Evolutionary conservation across 805 yeast genomes (phyloP).

Genomic region (Candida fluviatilis): DNA sequence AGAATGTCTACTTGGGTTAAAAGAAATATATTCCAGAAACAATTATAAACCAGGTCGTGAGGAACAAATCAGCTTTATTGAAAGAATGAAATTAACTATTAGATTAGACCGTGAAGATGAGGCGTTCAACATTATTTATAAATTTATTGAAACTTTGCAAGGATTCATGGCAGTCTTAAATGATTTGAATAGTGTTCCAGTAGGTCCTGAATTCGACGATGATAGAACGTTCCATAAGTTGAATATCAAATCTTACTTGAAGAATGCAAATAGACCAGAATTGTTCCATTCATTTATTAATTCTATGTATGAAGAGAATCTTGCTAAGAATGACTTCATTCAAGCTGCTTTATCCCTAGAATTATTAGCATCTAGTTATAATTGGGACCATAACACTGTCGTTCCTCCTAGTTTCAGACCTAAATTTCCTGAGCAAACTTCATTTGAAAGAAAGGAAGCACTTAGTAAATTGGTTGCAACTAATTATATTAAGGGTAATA

Average conservation of each 20-base stretch:
- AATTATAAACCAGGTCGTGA: conserved; percentile 51
- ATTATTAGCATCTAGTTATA: conserved; percentile 68
- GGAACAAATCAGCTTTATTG: conserved; percentile 54
- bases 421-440: conserved; percentile 71
- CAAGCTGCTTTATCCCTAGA: conserved; percentile 85
- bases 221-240: conserved; percentile 79
- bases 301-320: conserved; percentile 64
- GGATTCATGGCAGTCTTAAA: conserved; percentile 62
- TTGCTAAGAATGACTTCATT: conserved; percentile 56
- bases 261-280: conserved; percentile 76
- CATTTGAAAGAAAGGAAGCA: conserved; percentile 76
- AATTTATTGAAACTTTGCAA: conserved; percentile 50
- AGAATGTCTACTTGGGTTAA: conserved; percentile 59
- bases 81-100: conserved; percentile 44
- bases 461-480: conserved; percentile 66
- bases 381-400: conserved; percentile 60
- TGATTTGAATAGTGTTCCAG: conserved; percentile 71
- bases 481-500: conserved; percentile 65
- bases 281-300: conserved; percentile 74
- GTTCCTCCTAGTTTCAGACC: conserved; percentile 61
- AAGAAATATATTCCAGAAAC: conserved; percentile 56
- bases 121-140: conserved; percentile 47
- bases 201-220: conserved; percentile 79
- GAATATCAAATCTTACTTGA: conserved; percentile 69
- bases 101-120: conserved; percentile 62